Evolutionary conservation across 441 rosid genomes (phyloP).

Genomic region (Brassica balearica): DNA sequence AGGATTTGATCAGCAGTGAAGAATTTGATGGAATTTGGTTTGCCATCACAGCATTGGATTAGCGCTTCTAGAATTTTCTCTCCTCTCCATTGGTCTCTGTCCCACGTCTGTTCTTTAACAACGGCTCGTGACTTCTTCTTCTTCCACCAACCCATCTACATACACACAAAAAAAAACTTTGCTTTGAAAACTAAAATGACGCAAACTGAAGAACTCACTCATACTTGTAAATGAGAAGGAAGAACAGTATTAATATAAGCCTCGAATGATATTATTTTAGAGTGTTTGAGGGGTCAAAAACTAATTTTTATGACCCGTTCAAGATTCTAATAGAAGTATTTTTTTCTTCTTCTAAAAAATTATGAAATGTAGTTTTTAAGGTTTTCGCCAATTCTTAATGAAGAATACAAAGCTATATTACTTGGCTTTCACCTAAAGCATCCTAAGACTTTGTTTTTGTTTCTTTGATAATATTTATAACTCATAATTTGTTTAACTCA

Average conservation of each 20-base stretch:
- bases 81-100: slow-evolving; percentile 11
- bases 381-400: neutral
- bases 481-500: neutral
- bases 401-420: neutral
- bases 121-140: slow-evolving; percentile 6
- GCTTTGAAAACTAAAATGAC: neutral
- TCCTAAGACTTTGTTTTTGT: neutral
- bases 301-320: neutral
- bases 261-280: neutral
- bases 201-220: neutral
- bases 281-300: neutral
- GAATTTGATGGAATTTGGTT: neutral
- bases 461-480: neutral
- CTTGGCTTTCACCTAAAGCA: neutral
- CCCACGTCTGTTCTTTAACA: neutral
- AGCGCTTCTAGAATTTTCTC: slow-evolving; percentile 4
- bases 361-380: neutral
- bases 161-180: neutral
- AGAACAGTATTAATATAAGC: neutral
- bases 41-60: slow-evolving; percentile 19
- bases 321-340: neutral
- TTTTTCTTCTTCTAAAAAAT: neutral
- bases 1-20: slow-evolving; percentile 21
- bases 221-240: neutral
- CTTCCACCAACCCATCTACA: slow-evolving; percentile 14